These are phyloP conservation scores for Tylopilus sp. DNA, from an alignment of 768 basidiomycete species.

Conservation along the genomic window DNA sequence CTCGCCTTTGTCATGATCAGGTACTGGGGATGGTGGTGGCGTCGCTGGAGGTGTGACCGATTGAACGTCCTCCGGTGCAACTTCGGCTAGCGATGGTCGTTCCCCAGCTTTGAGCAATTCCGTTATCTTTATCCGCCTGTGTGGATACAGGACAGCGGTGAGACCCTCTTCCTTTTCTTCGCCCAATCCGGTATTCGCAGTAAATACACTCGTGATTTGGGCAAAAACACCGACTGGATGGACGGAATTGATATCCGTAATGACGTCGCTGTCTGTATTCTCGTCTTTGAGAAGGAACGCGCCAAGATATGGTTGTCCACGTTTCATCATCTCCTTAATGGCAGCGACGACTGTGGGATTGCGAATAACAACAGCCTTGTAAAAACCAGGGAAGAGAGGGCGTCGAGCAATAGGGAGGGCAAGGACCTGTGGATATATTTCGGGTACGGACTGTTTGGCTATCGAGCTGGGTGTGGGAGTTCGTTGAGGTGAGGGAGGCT, in stretches of 20 bases:
- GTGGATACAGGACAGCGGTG: conserved; percentile 94
- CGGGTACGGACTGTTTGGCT: conserved; percentile 85
- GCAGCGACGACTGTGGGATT: conserved; percentile 90
- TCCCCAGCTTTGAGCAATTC: conserved; percentile 75
- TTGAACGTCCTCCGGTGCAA: conserved; percentile 37
- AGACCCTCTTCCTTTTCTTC: conserved; percentile 81
- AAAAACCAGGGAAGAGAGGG: conserved; percentile 96
- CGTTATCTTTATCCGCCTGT: conserved; percentile 84
- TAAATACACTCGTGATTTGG: conserved; percentile 92
- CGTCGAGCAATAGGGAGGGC: conserved; percentile 93
- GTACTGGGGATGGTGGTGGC: conserved; percentile 31
- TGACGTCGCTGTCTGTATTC: conserved; percentile 87
- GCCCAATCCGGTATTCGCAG: conserved; percentile 48
- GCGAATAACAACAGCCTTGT: conserved; percentile 93
- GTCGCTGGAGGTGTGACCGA: conserved; percentile 45
- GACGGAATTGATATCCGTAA: conserved; percentile 82
- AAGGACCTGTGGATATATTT: conserved; percentile 88
- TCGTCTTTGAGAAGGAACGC: conserved; percentile 96
- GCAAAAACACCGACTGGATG: conserved; percentile 95
- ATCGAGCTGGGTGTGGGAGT: conserved; percentile 50
- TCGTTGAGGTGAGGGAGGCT: conserved; percentile 36
- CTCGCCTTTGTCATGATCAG: conserved; percentile 22
- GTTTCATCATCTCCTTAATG: conserved; percentile 95
- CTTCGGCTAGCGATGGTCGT: conserved; percentile 31
- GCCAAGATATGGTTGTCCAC: conserved; percentile 95